Evolutionary conservation across 345 rosid species (phyloP).

Genomic region (Durio zibethinus): DNA sequence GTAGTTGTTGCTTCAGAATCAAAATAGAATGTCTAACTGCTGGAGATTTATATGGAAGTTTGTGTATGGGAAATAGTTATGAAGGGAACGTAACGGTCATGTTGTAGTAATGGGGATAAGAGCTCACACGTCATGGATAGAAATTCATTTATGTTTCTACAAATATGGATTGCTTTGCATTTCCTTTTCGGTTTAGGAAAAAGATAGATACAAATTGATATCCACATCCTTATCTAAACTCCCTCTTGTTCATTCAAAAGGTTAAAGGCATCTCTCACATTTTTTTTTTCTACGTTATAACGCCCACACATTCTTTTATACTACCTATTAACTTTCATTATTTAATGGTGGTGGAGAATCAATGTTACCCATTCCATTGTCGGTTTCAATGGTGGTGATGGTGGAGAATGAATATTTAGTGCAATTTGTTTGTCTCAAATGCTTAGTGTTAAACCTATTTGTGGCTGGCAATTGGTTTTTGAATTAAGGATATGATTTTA

Average conservation of each 20-base stretch:
- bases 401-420: neutral
- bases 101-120: neutral
- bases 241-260: constrained; percentile 28
- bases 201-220: neutral
- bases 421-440: neutral
- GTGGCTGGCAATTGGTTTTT: neutral
- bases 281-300: neutral
- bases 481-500: neutral
- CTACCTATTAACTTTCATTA: neutral
- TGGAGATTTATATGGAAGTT: neutral
- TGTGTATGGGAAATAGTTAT: neutral
- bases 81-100: neutral
- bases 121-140: neutral
- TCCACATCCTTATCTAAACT: constrained; percentile 12
- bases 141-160: neutral
- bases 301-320: neutral
- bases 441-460: neutral
- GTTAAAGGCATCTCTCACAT: neutral
- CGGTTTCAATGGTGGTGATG: neutral
- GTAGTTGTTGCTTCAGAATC: neutral
- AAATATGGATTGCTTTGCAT: constrained; percentile 7
- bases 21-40: neutral
- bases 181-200: neutral
- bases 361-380: neutral
- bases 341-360: neutral